Evolutionary conservation across 2,329 filamentous ascomycete genomes (phyloP), one percentile per base, ranked within the genome.

Genomic region (Microthyrium microscopicum): DNA sequence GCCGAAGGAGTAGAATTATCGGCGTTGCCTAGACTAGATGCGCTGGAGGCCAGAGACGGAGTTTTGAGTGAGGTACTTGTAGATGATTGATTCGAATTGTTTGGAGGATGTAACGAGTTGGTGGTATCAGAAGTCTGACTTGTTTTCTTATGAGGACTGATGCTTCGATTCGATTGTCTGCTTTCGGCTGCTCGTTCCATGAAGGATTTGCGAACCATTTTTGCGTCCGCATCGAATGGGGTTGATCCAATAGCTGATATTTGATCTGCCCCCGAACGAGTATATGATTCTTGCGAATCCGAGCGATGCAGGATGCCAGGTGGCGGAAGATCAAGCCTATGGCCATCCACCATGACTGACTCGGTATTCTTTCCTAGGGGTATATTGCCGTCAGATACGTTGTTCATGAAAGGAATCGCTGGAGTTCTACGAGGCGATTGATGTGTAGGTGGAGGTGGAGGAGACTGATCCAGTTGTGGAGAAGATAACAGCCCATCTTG

Each of bases 41-140:
- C 15, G 11, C 21, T 27, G 12, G 37, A 39, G 16, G 35, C 25
- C 13, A 29, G 17, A 13, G 37, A 39, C n/a, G 34, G 17, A 17
- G 35, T 37, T 20, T 33, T 39, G 11, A 34, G 25, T 20, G 34
- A 39, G 9, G 19, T 34, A 27, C n/a, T n/a, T n/a, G 30, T 26
- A 3, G 34, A 37, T 16, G 34, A 36, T 3, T 20, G 17, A n/a
- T 37, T 58, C 53, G 28, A 53, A 44, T 8, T 49, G 50, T 5
- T 53, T 45, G 40, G 20, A n/a, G 16, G 15, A 3, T 35, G 33
- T 13, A 22, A 26, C 25, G 27, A 17, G 9, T 15, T 29, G 31
- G 26, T 26, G 26, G n/a, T 16, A 17, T 31, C 29, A n/a, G 36
- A 17, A 34, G 18, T 20, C 36, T n/a, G 3, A 15, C 27, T 22